Base-by-base conservation (phyloP, 352 stramenopile species). In the Globisporangium carolinianum region DNA sequence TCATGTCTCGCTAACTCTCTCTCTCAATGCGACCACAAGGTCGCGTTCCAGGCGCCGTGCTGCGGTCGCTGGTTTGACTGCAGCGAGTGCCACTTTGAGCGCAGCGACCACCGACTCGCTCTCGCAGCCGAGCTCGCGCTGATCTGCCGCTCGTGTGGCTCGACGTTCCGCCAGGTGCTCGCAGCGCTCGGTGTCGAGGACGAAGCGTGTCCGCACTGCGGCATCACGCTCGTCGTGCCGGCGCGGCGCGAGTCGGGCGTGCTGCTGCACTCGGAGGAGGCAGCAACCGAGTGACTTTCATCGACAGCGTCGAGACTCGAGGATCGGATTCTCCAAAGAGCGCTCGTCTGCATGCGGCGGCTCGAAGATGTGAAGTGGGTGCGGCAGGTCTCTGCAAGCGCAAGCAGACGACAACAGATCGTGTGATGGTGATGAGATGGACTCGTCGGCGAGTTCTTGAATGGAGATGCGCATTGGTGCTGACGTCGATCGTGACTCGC, bases 61-160 rank as follows among this genome's bases (percentile, higher is more conserved):
- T 92, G 79, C 66, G 72, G 68, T 14, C 79, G 76, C 47, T 92
- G 78, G 82, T 92, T 89, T 58, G 79, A 90, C 61, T 92, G 79
- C 67, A 84, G 67, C 55, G 76, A 87, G 59, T 88, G 83, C 51
- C 79, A 92, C 57, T 84, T 83, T 47, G 78, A 89, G 61, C 63
- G 76, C 10, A 83, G 73, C 49, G 71, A 87, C 54, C 74, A 92
- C 55, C 57, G 70, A 24, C 64, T 88, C 24, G 51, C 57, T n/a
- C 24, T 57, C 10, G 68, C 74, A 11, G 51, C 53, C 0, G 73
- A 88, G 68, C 72, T 90, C 53, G 73, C 75, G 35, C 79, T 92
- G 35, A 47, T 84, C 17, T 92, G 82, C 62, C 87, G 87, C 59
- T 71, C 72, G 37, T 92, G 79, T 61, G 71, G 72, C 47, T 74